Evolutionary conservation across 495 filamentous ascomycete species (phyloP).

Genomic region (Staphylotrichum longicolle): DNA sequence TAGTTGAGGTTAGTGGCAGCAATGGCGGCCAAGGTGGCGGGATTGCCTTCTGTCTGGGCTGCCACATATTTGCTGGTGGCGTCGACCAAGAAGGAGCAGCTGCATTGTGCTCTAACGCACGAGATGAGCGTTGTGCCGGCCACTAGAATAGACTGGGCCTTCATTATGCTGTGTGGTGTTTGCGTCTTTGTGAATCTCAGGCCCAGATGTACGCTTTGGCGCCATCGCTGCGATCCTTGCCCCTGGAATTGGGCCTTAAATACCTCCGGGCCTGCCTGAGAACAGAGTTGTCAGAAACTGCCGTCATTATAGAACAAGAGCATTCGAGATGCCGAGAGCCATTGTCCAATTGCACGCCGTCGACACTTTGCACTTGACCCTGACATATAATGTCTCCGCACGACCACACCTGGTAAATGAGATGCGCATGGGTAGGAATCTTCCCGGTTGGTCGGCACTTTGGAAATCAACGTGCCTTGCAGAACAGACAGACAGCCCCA

Average conservation of each 20-base stretch:
- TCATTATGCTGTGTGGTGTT: slow-evolving; percentile 1
- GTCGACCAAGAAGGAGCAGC: slow-evolving; percentile 12
- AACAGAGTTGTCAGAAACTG: neutral
- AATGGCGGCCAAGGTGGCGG: slow-evolving; percentile 6
- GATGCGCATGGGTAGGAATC: neutral
- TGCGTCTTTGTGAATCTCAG: neutral
- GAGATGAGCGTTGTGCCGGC: neutral
- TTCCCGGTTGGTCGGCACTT: slow-evolving; percentile 2
- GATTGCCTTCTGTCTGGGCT: slow-evolving; percentile 22
- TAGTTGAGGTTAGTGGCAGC: slow-evolving; percentile 9
- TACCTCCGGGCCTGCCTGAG: neutral
- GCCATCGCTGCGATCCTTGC: neutral
- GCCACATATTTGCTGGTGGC: slow-evolving; percentile 20
- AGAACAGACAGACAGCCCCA: neutral
- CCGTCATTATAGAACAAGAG: neutral
- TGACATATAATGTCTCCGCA: neutral
- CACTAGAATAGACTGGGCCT: neutral
- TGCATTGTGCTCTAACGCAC: slow-evolving; percentile 6
- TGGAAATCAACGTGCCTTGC: neutral
- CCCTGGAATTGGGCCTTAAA: neutral
- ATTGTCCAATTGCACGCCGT: neutral
- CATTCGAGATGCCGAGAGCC: neutral
- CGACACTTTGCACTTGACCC: neutral
- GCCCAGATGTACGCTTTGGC: too few species aligned
- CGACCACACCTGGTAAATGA: neutral